Conservation (phyloP, 495 filamentous ascomycete species). For the Penicillium flavigenum region DNA sequence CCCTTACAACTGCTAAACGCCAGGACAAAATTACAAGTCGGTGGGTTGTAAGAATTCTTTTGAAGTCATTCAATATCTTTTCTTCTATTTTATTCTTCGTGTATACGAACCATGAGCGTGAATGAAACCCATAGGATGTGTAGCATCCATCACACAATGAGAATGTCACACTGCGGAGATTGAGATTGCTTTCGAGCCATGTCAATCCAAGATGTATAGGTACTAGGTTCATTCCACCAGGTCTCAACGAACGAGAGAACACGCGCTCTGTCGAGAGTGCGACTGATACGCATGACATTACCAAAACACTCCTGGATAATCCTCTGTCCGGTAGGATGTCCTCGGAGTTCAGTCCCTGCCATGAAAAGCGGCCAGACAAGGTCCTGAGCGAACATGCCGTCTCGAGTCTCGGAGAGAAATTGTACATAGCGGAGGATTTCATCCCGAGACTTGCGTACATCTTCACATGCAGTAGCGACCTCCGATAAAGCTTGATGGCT, state of each 20-base stretch:
- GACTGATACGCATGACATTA: conserved; percentile 22
- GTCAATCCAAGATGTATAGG: conserved; percentile 17
- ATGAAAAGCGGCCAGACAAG: conserved; percentile 33
- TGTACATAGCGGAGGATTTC: conserved; percentile 22
- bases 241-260: conserved; percentile 19
- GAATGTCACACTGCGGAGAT: conserved; percentile 4
- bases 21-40: too few species aligned
- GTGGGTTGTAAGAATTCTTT: neutral
- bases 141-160: conserved; percentile 10
- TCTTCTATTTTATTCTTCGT: neutral
- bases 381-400: conserved; percentile 25
- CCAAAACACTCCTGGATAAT: conserved; percentile 11
- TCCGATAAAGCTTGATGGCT: conserved; percentile 24
- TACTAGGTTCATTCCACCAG: conserved; percentile 12
- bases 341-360: conserved; percentile 27
- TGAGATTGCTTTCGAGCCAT: conserved; percentile 12
- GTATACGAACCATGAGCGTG: too few species aligned
- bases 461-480: neutral
- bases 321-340: conserved; percentile 6
- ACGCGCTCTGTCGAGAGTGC: conserved; percentile 18
- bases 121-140: too few species aligned
- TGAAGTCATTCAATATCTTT: neutral
- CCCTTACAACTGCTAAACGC: too few species aligned
- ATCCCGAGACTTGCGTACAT: conserved; percentile 17
- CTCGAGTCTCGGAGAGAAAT: conserved; percentile 18